A percentile compares a stretch with the other conserved stretches of the same genome.
Evolutionary conservation across 2,329 filamentous ascomycete genomes (phyloP).

Genomic region (Diaporthe amygdali): DNA sequence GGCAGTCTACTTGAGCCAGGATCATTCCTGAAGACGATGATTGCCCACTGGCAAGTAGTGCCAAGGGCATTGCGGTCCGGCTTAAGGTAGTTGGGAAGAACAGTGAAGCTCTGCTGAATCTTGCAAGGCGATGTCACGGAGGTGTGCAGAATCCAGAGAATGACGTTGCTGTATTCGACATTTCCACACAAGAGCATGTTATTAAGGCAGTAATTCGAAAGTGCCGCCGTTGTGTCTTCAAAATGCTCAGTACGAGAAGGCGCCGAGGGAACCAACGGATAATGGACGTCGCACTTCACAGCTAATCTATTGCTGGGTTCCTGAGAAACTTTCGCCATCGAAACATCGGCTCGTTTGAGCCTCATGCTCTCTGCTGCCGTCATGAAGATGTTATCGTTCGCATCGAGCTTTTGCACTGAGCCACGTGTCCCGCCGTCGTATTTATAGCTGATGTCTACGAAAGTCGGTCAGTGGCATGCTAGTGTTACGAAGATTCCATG

Average conservation of each 20-base stretch:
- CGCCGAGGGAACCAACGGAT: slow-evolving; percentile 10
- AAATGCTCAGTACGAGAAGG: slow-evolving; percentile 12
- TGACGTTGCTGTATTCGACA: slow-evolving; percentile 3
- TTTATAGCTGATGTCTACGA: not conserved
- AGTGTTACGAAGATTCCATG: no score
- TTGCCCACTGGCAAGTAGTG: slow-evolving; percentile 20
- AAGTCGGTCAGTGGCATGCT: not conserved
- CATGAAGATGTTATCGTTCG: not conserved
- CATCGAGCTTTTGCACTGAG: not conserved
- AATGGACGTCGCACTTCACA: slow-evolving; percentile 17
- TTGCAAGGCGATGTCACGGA: not conserved
- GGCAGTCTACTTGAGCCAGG: not conserved
- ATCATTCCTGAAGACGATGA: slow-evolving; percentile 18
- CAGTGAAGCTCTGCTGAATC: slow-evolving; percentile 18
- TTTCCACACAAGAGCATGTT: not conserved
- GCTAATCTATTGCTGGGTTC: not conserved
- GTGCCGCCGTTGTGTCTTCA: not conserved
- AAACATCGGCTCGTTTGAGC: not conserved
- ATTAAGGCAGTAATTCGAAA: slow-evolving; percentile 15
- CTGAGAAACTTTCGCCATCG: not conserved
- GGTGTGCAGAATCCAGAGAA: slow-evolving; percentile 19
- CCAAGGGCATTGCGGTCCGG: slow-evolving; percentile 2
- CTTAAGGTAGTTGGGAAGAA: slow-evolving; percentile 15
- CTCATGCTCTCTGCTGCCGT: not conserved
- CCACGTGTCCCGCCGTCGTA: not conserved